Percentiles rank a stretch among this genome's conserved stretches.
These are phyloP conservation scores for Tylopilus felleus DNA, from an alignment of 768 basidiomycete genomes.

Conservation along the genomic window DNA sequence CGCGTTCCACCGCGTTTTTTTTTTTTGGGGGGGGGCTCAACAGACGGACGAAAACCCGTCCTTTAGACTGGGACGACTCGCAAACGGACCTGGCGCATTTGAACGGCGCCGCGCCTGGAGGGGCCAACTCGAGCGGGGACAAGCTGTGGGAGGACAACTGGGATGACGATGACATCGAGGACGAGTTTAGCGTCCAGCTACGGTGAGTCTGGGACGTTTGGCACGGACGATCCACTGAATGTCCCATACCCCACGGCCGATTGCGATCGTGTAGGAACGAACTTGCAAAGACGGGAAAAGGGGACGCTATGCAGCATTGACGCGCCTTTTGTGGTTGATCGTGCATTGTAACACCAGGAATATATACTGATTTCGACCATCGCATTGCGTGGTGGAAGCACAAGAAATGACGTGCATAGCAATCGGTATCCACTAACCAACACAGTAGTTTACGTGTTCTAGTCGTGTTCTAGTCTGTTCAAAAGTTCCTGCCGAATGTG, in stretches of 20 bases:
- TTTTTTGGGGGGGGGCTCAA: too few species aligned
- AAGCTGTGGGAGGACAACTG: constrained; percentile 99
- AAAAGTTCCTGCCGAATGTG: too few species aligned
- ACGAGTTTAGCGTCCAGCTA: constrained; percentile 93
- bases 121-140: constrained; percentile 77
- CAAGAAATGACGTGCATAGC: too few species aligned
- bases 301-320: constrained; percentile 54
- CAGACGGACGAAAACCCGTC: too few species aligned
- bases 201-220: constrained; percentile 47
- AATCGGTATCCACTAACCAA: too few species aligned
- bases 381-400: neutral
- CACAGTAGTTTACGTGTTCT: too few species aligned
- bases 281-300: constrained; percentile 55
- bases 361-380: neutral
- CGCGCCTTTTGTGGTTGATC: neutral
- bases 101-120: constrained; percentile 68
- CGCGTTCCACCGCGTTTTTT: neutral
- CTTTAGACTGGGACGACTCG: constrained; percentile 81
- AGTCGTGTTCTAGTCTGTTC: too few species aligned
- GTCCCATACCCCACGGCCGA: neutral
- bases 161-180: constrained; percentile 99
- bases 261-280: constrained; percentile 46
- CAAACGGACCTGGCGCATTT: constrained; percentile 80
- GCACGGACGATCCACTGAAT: neutral
- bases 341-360: constrained; percentile 6